Conservation (phyloP, 306 rosid genomes). For the Comarum palustre region DNA sequence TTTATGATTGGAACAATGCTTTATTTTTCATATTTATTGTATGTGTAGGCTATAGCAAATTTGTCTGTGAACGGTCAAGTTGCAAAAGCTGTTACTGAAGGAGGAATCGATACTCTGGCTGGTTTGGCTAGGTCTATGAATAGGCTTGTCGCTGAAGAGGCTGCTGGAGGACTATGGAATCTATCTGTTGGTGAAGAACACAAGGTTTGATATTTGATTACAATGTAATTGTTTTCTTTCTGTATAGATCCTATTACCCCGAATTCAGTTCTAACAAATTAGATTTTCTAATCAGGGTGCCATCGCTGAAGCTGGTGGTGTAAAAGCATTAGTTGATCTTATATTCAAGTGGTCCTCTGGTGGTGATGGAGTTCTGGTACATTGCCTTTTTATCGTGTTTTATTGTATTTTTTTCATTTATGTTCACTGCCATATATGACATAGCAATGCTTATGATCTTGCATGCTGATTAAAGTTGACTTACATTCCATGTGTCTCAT, state of each 20-base stretch:
- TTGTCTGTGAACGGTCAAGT: constrained; percentile 93
- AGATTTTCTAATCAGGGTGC: constrained; percentile 64
- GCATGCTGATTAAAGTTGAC: constrained; percentile 16
- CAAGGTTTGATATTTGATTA: constrained; percentile 61
- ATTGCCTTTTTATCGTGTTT: constrained; percentile 32
- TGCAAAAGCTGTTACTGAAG: constrained; percentile 99
- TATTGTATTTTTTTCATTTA: not conserved
- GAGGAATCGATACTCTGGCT: constrained; percentile 91
- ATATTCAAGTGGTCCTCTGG: constrained; percentile 96
- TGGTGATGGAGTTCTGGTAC: constrained; percentile 96
- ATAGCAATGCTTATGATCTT: constrained; percentile 7
- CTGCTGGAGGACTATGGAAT: constrained; percentile 99
- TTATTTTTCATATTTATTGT: constrained; percentile 15
- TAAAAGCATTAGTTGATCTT: constrained; percentile 92
- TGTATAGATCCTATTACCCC: constrained; percentile 17
- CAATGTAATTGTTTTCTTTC: constrained; percentile 12
- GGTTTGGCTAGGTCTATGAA: constrained; percentile 97
- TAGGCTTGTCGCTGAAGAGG: constrained; percentile 97
- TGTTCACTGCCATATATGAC: constrained; percentile 21
- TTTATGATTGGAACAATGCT: constrained; percentile 2
- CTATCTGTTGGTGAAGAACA: constrained; percentile 99
- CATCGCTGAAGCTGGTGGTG: constrained; percentile 97
- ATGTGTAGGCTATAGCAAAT: constrained; percentile 87
- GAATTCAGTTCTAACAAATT: constrained; percentile 27
- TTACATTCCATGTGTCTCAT: constrained; percentile 22